phyloP scores from a whole-genome alignment of 805 yeast species.

The Saturnispora saitoi region DNA sequence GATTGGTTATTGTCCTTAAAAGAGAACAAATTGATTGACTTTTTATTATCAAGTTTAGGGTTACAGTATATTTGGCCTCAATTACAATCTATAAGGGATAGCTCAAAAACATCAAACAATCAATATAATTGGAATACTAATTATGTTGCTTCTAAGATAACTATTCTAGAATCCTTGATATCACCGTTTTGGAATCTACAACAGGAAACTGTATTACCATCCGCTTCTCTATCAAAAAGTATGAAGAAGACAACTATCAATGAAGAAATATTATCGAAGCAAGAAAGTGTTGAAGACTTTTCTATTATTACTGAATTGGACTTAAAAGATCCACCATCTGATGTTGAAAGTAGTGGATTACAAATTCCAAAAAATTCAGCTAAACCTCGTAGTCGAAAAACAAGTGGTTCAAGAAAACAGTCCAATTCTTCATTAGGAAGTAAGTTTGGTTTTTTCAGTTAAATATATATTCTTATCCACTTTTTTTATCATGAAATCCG shows the following conservation, averaged over 20 bases:
- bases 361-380: neutral
- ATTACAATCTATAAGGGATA: neutral
- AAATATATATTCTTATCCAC: neutral
- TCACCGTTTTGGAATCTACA: neutral
- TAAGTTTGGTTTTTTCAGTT: constrained; percentile 7
- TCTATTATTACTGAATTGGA: constrained; percentile 37
- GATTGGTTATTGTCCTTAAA: neutral
- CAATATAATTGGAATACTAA: neutral
- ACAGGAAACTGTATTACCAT: neutral
- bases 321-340: constrained; percentile 9
- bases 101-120: neutral
- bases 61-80: neutral
- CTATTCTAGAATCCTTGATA: neutral
- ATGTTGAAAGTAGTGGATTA: neutral
- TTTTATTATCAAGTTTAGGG: neutral
- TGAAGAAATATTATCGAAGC: neutral
- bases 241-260: neutral
- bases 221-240: neutral
- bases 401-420: neutral
- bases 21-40: neutral
- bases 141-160: neutral
- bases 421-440: constrained; percentile 6
- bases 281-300: constrained; percentile 29
- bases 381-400: neutral
- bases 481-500: neutral